phyloP scores from a whole-genome alignment of 208 protist genomes.

The Wallacemonas sp. region DNA sequence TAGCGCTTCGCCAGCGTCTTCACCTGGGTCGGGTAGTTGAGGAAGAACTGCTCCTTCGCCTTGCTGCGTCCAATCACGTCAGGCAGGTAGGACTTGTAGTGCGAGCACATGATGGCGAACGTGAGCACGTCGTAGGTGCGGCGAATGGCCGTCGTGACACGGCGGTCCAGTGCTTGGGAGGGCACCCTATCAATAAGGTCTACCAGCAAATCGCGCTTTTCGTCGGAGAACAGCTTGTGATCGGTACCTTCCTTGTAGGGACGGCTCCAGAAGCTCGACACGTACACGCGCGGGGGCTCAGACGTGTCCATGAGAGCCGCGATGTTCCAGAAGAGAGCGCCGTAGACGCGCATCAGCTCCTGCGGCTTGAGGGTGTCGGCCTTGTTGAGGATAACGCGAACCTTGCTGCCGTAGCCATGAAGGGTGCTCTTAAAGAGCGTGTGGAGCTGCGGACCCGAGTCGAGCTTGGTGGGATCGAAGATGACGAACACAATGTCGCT shows the following conservation, averaged over 20 bases:
- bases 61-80: conserved; percentile 86
- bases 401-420: conserved; percentile 92
- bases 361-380: conserved; percentile 92
- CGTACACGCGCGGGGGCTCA: conserved; percentile 96
- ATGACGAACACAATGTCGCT: conserved; percentile 96
- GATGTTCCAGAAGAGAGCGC: conserved; percentile 97
- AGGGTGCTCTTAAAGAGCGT: conserved; percentile 72
- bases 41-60: conserved; percentile 60
- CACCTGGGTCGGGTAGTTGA: conserved; percentile 43
- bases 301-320: conserved; percentile 94
- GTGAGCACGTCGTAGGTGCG: conserved; percentile 81
- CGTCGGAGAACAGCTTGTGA: conserved; percentile 80
- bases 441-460: conserved; percentile 79
- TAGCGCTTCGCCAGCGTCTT: conserved; percentile 56
- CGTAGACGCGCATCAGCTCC: conserved; percentile 97
- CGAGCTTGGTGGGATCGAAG: conserved; percentile 98
- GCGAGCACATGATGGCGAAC: conserved; percentile 81
- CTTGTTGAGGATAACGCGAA: conserved; percentile 97
- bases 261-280: conserved; percentile 96
- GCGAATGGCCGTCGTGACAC: conserved; percentile 89
- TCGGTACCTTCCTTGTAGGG: conserved; percentile 80
- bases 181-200: conserved; percentile 86
- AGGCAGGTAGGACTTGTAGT: conserved; percentile 62
- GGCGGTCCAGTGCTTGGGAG: conserved; percentile 78
- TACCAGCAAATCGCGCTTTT: conserved; percentile 87